A percentile compares a stretch with the other conserved stretches of the same genome.
Evolutionary conservation across 1,139 yeast genomes (phyloP).

Genomic region (Wickerhamomyces sp.): DNA sequence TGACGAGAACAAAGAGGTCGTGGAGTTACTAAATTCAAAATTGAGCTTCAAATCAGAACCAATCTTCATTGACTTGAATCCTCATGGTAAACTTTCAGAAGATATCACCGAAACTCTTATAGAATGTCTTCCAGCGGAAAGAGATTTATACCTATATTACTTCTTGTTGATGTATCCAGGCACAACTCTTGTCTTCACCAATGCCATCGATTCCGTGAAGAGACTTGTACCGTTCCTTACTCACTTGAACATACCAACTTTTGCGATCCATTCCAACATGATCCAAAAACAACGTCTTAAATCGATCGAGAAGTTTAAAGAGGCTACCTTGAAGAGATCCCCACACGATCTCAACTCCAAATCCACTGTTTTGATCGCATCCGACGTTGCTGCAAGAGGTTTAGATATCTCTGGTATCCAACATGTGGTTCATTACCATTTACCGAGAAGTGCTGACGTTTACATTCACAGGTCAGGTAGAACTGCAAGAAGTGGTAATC

Average conservation of each 20-base stretch:
- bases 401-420: constrained; percentile 87
- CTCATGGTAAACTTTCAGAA: constrained; percentile 73
- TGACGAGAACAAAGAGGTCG: constrained; percentile 50
- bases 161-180: constrained; percentile 86
- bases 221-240: constrained; percentile 73
- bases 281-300: constrained; percentile 88
- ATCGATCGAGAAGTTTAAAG: constrained; percentile 70
- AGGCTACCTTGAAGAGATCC: constrained; percentile 42
- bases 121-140: constrained; percentile 86
- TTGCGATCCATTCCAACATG: constrained; percentile 91
- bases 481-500: constrained; percentile 93
- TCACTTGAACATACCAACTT: constrained; percentile 65
- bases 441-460: constrained; percentile 92
- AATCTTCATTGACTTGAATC: constrained; percentile 75
- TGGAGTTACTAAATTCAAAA: constrained; percentile 51
- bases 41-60: constrained; percentile 61
- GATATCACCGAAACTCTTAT: constrained; percentile 80
- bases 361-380: constrained; percentile 77
- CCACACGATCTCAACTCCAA: no score
- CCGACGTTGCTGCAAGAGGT: constrained; percentile 99
- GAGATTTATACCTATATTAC: constrained; percentile 87
- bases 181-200: constrained; percentile 84
- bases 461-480: constrained; percentile 97
- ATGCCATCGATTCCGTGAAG: constrained; percentile 90
- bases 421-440: constrained; percentile 93